Evolutionary conservation across 1,139 yeast genomes (phyloP).

Genomic region (Blastobotrys persicus): DNA sequence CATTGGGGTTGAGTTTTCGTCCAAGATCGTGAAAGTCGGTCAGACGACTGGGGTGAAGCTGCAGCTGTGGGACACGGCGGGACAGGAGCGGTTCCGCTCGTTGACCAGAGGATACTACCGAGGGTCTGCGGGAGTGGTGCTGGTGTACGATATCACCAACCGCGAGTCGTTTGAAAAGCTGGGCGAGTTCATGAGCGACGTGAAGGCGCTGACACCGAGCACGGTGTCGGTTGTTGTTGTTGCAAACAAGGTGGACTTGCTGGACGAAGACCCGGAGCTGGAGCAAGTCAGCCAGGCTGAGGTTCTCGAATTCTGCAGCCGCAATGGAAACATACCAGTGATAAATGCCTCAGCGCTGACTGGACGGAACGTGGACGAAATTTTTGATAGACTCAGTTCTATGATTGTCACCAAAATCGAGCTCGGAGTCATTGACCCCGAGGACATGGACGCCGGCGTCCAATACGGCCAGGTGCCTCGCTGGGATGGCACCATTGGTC

Average conservation of each 20-base stretch:
- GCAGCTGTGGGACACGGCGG: conserved; percentile 75
- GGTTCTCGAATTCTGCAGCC: conserved; percentile 36
- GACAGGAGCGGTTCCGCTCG: conserved; percentile 73
- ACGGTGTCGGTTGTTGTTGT: conserved; percentile 46
- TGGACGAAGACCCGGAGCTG: conserved; percentile 31
- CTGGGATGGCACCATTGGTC: conserved; percentile 35
- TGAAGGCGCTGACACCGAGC: conserved; percentile 44
- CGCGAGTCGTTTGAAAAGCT: conserved; percentile 50
- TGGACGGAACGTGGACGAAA: conserved; percentile 60
- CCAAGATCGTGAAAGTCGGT: conserved; percentile 43
- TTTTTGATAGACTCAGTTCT: conserved; percentile 47
- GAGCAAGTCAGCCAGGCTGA: conserved; percentile 37
- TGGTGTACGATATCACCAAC: conserved; percentile 69
- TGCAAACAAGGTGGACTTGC: conserved; percentile 49
- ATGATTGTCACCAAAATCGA: conserved; percentile 46
- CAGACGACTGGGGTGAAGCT: conserved; percentile 39
- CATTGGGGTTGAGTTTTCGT: conserved; percentile 51
- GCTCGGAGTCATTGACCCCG: conserved; percentile 46
- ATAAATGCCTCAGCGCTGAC: conserved; percentile 50
- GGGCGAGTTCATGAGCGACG: conserved; percentile 49
- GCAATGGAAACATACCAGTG: conserved; percentile 37
- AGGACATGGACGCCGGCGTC: conserved; percentile 44
- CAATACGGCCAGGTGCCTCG: conserved; percentile 47
- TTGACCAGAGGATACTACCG: conserved; percentile 73
- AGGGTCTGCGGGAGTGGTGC: conserved; percentile 77